Percentiles rank a stretch among this genome's conserved stretches.
These are phyloP conservation scores for Fusarium sp. DNA, from an alignment of 2,329 filamentous ascomycete species.

Conservation along the genomic window DNA sequence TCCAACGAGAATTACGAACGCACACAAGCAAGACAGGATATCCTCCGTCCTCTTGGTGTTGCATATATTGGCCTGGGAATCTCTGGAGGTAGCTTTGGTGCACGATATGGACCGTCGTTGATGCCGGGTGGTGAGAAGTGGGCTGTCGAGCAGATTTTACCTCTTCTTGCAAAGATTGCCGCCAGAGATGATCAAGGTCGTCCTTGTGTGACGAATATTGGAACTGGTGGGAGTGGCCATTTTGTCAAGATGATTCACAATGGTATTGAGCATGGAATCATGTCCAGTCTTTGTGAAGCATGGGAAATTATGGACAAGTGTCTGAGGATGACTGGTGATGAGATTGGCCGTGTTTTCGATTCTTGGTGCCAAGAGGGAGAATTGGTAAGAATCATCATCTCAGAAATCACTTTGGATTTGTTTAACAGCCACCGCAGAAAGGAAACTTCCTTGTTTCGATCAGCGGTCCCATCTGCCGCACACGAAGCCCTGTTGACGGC, in stretches of 20 bases:
- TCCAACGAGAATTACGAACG: slow-evolving; percentile 76
- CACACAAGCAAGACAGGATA: slow-evolving; percentile 72
- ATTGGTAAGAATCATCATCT: slow-evolving; percentile 51
- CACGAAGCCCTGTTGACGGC: slow-evolving; percentile 56
- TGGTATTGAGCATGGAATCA: slow-evolving; percentile 80
- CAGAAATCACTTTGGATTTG: no score
- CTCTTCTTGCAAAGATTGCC: slow-evolving; percentile 70
- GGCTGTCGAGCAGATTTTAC: slow-evolving; percentile 70
- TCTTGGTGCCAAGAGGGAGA: slow-evolving; percentile 72
- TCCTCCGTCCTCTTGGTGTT: slow-evolving; percentile 69
- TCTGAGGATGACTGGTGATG: slow-evolving; percentile 69
- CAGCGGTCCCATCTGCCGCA: slow-evolving; percentile 70
- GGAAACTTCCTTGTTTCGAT: slow-evolving; percentile 75
- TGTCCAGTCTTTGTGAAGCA: slow-evolving; percentile 72
- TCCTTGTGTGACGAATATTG: slow-evolving; percentile 72
- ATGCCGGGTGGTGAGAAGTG: slow-evolving; percentile 72
- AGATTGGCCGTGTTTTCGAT: slow-evolving; percentile 71
- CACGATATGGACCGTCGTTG: slow-evolving; percentile 74
- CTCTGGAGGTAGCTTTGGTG: slow-evolving; percentile 77
- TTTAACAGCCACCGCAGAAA: neutral
- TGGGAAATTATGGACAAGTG: slow-evolving; percentile 73
- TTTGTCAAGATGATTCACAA: slow-evolving; percentile 85
- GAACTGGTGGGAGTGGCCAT: slow-evolving; percentile 74
- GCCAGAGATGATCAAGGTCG: slow-evolving; percentile 70
- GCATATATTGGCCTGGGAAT: slow-evolving; percentile 77